Percentiles rank a stretch among this genome's conserved stretches.
Evolutionary conservation across 305 asterid species (phyloP).

Genomic region (Petunia hybrid): DNA sequence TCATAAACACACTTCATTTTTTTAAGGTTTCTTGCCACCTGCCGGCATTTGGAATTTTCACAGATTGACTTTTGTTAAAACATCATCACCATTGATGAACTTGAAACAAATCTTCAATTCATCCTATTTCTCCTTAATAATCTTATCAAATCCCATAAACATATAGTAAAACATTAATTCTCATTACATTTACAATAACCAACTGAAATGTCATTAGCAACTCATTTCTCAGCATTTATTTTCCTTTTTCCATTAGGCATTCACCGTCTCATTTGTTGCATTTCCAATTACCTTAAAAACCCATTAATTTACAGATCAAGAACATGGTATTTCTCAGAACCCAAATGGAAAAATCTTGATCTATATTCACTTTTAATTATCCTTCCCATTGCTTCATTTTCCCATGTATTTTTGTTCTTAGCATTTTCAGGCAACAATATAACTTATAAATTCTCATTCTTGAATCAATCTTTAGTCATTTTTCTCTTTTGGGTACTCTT

Average conservation of each 20-base stretch:
- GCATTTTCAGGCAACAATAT: conserved; percentile 60
- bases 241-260: conserved; percentile 69
- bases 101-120: conserved; percentile 4
- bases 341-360: conserved; percentile 80
- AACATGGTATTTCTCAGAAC: conserved; percentile 74
- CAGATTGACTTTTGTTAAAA: conserved; percentile 12
- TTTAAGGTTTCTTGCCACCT: not conserved
- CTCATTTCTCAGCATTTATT: conserved; percentile 75
- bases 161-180: not conserved
- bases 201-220: conserved; percentile 54
- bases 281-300: conserved; percentile 62
- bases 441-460: conserved; percentile 65
- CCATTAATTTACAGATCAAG: conserved; percentile 71
- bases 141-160: not conserved
- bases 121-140: not conserved
- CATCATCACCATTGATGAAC: conserved; percentile 12
- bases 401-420: conserved; percentile 59
- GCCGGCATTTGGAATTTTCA: not conserved
- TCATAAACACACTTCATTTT: not conserved
- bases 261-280: conserved; percentile 67
- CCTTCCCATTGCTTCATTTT: conserved; percentile 71
- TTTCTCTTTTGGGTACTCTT: conserved; percentile 70
- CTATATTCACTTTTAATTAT: conserved; percentile 58
- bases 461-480: conserved; percentile 66
- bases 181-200: not conserved